phyloP scores from a whole-genome alignment of 2,329 filamentous ascomycete species.

The Fusarium sterilihyphosum region DNA sequence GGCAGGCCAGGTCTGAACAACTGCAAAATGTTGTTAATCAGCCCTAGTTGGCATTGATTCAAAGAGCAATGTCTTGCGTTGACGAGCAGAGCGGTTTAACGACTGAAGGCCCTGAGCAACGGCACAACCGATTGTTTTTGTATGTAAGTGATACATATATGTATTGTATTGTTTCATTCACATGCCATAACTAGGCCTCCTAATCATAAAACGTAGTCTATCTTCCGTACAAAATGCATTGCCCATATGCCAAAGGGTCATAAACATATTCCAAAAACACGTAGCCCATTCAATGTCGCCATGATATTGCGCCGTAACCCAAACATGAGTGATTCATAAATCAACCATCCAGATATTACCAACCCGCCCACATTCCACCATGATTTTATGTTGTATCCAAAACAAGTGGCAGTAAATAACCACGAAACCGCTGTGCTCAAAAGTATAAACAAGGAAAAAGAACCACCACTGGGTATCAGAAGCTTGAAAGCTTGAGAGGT shows the following conservation, averaged over 20 bases:
- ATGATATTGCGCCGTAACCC: conserved; percentile 29
- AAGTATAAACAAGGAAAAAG: conserved; percentile 14
- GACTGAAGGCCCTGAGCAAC: not conserved
- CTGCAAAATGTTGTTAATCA: not conserved
- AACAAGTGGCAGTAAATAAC: conserved; percentile 3
- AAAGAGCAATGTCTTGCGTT: not conserved
- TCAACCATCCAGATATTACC: conserved; percentile 23
- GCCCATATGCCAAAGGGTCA: not conserved
- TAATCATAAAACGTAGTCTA: conserved; percentile 21
- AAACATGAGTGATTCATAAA: conserved; percentile 22
- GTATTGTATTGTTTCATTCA: conserved; percentile 18
- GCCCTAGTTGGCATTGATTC: not conserved
- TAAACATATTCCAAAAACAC: conserved; percentile 1
- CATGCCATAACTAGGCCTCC: conserved; percentile 10
- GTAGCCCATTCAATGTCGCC: not conserved
- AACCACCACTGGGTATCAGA: conserved; percentile 8
- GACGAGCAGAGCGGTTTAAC: too few species aligned
- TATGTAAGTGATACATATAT: not conserved
- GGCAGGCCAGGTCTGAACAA: not conserved
- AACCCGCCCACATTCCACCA: conserved; percentile 9
- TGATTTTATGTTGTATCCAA: conserved; percentile 17
- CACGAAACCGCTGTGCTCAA: conserved; percentile 18
- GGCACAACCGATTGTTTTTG: not conserved
- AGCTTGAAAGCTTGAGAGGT: not conserved
- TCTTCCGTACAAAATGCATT: conserved; percentile 9